A percentile compares a stretch with the other conserved stretches of the same genome.
These are phyloP conservation scores for Beta corolliflora DNA, from an alignment of 179 eudicot genomes.

Conservation along the genomic window DNA sequence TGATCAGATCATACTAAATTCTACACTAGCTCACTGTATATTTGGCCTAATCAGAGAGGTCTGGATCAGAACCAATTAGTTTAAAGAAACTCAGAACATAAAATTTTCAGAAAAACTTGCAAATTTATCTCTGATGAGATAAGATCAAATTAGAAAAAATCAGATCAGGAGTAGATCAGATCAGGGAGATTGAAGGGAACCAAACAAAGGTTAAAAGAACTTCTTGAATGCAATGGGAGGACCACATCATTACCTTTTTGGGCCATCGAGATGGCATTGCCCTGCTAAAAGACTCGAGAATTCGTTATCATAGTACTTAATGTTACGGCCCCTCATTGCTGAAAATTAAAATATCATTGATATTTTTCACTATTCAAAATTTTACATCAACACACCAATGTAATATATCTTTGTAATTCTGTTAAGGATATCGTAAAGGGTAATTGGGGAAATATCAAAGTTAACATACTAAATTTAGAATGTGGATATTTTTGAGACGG, in stretches of 20 bases:
- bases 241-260: neutral
- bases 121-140: too few relatives aligned
- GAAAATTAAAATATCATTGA: too few relatives aligned
- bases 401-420: too few relatives aligned
- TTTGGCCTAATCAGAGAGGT: neutral
- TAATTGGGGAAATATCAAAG: too few relatives aligned
- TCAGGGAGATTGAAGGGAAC: neutral
- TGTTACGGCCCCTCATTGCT: too few relatives aligned
- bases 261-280: neutral
- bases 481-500: too few relatives aligned
- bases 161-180: neutral
- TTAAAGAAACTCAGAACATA: neutral
- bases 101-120: neutral
- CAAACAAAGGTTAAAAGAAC: neutral
- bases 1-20: neutral
- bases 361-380: too few relatives aligned
- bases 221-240: neutral
- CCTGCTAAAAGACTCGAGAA: too few relatives aligned
- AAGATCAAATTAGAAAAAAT: neutral
- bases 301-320: too few relatives aligned
- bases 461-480: too few relatives aligned
- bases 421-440: too few relatives aligned
- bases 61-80: neutral
- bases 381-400: too few relatives aligned
- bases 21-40: neutral